Evolutionary conservation across 2,329 filamentous ascomycete genomes (phyloP), one percentile per base, ranked within the genome.

Genomic region (Pseudonectria foliicola): DNA sequence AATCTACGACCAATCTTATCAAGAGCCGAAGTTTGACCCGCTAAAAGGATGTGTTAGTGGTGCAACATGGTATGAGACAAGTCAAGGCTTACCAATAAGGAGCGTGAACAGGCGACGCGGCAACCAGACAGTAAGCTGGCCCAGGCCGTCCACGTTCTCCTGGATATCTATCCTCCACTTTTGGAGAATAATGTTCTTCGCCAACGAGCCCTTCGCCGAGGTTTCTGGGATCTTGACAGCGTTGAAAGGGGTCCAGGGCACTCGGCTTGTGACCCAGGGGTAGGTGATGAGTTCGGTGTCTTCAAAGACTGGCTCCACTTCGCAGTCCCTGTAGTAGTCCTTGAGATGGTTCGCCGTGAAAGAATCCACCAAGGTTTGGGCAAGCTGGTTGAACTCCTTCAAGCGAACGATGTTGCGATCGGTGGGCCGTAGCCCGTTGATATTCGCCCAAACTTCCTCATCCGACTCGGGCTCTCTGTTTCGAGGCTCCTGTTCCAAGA

Each of bases 91-190:
- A 73, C 71, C 54, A 29, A 62, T 56, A 15, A 77, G 52, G 4
- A 73, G 60, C 23, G 53, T 43, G 40, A 73, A 71, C 33, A 67
- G 60, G 2, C 54, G 35, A 10, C 59, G 58, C 10, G 53, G 48
- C 13, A 75, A 43, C 39, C 46, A 56, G 6, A 75, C 38, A 3
- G 53, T 54, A 2, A 62, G 49, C 23, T 57, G 54, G 6, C 73
- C 73, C 4, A 64, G 49, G 6, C 57, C 58, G 13, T 64, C 59
- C 11, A 64, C 48, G 12, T 70, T 49, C 42, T 74, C 68, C 35
- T 62, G 57, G 3, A 68, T 62, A 7, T 65, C 59, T n/a, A 77
- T 43, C 3, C 59, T 61, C 74, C 74, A 78, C 38, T 62, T 65
- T 15, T 63, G 53, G 10, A 61, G 60, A 58, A 77, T 57, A 34